Evolutionary conservation across 2,329 filamentous ascomycete genomes (phyloP).

Genomic region (Cercospora beticola): DNA sequence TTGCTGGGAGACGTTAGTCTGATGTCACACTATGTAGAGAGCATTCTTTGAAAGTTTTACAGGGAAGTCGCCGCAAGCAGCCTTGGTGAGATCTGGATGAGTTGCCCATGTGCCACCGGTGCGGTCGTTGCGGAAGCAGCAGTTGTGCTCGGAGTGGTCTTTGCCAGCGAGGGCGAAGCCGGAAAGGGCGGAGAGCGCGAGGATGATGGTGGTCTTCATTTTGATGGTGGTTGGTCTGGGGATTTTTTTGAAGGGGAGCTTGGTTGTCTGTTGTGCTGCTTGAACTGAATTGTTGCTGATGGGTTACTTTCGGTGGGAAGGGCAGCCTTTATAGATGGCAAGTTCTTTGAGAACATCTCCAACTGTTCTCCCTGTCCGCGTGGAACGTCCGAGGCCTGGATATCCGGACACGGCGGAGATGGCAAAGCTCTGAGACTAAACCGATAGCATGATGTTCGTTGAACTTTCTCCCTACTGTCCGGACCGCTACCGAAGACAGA

Average conservation of each 20-base stretch:
- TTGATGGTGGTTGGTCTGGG: not conserved
- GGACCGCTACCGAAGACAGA: not conserved
- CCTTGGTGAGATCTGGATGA: not conserved
- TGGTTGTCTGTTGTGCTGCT: not conserved
- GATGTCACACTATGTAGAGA: not conserved
- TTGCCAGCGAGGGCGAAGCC: not conserved
- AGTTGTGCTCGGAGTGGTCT: not conserved
- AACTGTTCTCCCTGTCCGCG: not conserved
- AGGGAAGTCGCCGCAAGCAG: not conserved
- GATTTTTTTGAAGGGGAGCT: no score
- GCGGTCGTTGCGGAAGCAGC: not conserved
- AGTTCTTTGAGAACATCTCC: not conserved
- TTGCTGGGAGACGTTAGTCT: not conserved
- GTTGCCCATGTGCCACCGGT: not conserved
- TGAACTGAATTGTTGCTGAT: not conserved
- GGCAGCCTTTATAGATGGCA: not conserved
- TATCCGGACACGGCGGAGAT: not conserved
- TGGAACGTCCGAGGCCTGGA: not conserved
- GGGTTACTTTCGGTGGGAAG: not conserved
- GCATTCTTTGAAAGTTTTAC: not conserved
- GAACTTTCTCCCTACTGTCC: not conserved
- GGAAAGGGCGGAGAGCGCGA: not conserved
- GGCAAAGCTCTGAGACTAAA: not conserved
- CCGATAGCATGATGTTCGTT: not conserved
- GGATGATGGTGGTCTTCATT: not conserved